Base-by-base conservation (phyloP, 2,329 filamentous ascomycete species). In the Pseudogymnoascus sp. region DNA sequence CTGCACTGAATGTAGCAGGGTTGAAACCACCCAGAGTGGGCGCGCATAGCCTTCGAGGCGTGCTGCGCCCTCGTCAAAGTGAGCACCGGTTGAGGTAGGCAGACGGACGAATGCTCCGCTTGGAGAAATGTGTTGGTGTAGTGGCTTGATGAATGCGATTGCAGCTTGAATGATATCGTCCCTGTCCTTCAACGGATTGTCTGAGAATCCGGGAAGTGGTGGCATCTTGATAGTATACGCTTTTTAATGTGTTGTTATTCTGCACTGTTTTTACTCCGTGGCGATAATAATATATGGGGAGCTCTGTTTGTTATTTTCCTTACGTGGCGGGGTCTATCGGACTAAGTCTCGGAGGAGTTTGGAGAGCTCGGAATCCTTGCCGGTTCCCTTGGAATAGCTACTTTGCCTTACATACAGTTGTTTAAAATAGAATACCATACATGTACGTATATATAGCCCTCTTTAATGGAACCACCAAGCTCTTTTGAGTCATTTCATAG, bases 171-270 rank as follows among this genome's bases (percentile, higher is more conserved):
- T 49, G 14, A 64, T 16, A 41, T 64, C 35, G 28, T 33, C 52
- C 18, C 52, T 52, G 16, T 31, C 45, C 45, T 52, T 31, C 45
- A 66, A 59, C 3, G 63, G 65, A 55, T 65, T 66, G 43, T 63
- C 65, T 52, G 65, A 63, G 31, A 66, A 66, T 11, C 63, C 65
- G 25, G 55, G 5, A 9, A 69, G 65, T 21, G 67, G 61, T 49
- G 62, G 63, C 68, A 69, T 69, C n/a, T 28, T 52, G 45, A 31
- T 52, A 14, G n/a, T 16, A 16, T 52, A 16, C 14, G 25, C 7
- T 31, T 45, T 52, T 16, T 31, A 31, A 31, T 31, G 25, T 52
- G 45, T 16, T 45, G 12, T 23, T 52, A 5, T 8, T 31, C 11
- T 31, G 8, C 9, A 31, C 2, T 52, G 14, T 31, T 52, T 14